phyloP scores from a whole-genome alignment of 2,329 filamentous ascomycete genomes.

The Xylariaceae sp. region DNA sequence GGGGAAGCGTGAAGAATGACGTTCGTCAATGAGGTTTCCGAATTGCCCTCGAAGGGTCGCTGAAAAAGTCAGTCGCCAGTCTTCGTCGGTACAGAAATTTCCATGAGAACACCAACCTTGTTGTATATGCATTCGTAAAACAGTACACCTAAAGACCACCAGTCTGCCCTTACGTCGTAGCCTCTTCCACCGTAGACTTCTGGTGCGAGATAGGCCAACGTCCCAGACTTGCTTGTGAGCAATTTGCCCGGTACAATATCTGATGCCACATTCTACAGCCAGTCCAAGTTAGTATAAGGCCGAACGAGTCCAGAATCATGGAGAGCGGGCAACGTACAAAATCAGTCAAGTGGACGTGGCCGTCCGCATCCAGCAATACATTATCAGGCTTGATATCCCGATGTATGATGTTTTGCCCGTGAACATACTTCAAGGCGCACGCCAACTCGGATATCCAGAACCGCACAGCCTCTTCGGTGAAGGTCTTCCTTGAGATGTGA shows the following conservation, averaged over 20 bases:
- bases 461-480: conserved; percentile 91
- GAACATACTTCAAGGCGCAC: conserved; percentile 83
- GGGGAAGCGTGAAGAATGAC: conserved; percentile 78
- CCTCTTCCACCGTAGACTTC: conserved; percentile 90
- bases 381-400: conserved; percentile 91
- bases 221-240: conserved; percentile 93
- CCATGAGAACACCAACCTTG: conserved; percentile 56
- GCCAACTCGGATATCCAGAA: conserved; percentile 97
- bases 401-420: conserved; percentile 82
- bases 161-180: conserved; percentile 87
- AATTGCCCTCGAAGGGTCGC: conserved; percentile 90
- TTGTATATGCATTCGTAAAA: conserved; percentile 99
- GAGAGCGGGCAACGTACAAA: conserved; percentile 59
- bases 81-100: not conserved
- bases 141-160: conserved; percentile 97
- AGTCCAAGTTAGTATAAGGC: conserved; percentile 30
- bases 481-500: conserved; percentile 95
- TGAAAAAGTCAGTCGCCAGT: conserved; percentile 37
- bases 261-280: conserved; percentile 81
- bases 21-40: conserved; percentile 71
- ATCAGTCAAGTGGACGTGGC: conserved; percentile 94
- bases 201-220: conserved; percentile 88
- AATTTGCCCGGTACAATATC: conserved; percentile 79
- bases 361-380: conserved; percentile 78
- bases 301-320: too few species aligned